phyloP scores from a whole-genome alignment of 108 stramenopile species.

The Epithemia pelagica region DNA sequence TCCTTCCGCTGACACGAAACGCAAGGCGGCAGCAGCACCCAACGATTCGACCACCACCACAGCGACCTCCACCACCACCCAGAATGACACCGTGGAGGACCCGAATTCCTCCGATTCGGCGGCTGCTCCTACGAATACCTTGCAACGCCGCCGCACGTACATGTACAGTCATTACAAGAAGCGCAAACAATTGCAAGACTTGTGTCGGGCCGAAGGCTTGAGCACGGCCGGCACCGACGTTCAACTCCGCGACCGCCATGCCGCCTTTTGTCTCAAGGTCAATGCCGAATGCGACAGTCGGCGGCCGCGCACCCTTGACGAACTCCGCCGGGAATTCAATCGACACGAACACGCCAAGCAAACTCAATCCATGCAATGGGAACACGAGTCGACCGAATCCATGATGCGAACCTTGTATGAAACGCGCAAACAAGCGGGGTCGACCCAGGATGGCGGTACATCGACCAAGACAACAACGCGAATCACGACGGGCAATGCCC shows the following conservation, averaged over 20 bases:
- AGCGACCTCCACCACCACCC: not conserved
- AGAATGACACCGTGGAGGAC: not conserved
- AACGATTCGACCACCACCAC: not conserved
- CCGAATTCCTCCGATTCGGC: not conserved
- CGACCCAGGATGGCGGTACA: not conserved
- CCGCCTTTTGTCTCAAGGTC: conserved; percentile 36
- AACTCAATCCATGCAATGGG: not conserved
- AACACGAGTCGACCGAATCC: not conserved
- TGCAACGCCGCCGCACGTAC: conserved; percentile 12
- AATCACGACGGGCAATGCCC: not conserved
- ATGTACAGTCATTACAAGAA: conserved; percentile 24
- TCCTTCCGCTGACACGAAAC: not conserved
- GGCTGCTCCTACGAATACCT: not conserved
- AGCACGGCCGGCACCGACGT: conserved; percentile 28
- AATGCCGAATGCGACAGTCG: conserved; percentile 53
- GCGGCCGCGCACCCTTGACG: conserved; percentile 29
- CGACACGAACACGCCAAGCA: conserved; percentile 19
- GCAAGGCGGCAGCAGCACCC: not conserved
- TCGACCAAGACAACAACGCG: not conserved
- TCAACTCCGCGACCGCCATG: conserved; percentile 38
- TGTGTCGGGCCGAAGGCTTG: conserved; percentile 37
- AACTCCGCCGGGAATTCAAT: conserved; percentile 32
- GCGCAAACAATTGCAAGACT: conserved; percentile 27
- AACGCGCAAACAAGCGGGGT: not conserved
- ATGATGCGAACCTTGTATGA: not conserved